Conservation (phyloP, 345 rosid species). For the Citrus mangshanensis region DNA sequence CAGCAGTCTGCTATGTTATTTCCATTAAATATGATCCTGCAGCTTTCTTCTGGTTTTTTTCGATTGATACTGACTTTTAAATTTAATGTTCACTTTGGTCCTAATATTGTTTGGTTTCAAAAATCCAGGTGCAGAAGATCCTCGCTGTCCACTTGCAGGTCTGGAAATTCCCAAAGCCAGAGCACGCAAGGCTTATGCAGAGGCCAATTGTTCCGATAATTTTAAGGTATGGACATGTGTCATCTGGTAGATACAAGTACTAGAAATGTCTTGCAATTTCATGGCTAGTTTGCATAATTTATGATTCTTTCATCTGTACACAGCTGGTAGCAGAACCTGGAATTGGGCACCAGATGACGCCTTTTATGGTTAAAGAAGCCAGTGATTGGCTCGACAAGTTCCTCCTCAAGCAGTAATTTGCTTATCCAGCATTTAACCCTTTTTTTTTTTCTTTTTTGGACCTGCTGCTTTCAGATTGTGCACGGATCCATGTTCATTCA, state of each 20-base stretch:
- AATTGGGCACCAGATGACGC: conserved; percentile 64
- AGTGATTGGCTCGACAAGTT: conserved; percentile 73
- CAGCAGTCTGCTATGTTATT: background rate
- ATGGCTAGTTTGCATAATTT: background rate
- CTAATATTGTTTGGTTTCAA: conserved; percentile 1
- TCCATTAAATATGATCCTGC: background rate
- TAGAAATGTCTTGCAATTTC: background rate
- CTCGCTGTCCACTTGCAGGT: conserved; percentile 75
- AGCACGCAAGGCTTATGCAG: conserved; percentile 43
- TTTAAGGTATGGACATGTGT: conserved; percentile 41
- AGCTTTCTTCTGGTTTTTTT: background rate
- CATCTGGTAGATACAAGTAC: background rate
- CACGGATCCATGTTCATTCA: too few species aligned
- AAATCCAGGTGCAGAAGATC: conserved; percentile 67
- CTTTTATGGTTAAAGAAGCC: conserved; percentile 70
- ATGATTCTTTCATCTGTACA: conserved; percentile 1
- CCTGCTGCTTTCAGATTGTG: background rate
- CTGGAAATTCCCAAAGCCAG: conserved; percentile 44
- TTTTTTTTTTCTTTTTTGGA: background rate
- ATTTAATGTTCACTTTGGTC: background rate
- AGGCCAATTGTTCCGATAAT: conserved; percentile 33
- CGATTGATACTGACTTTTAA: background rate
- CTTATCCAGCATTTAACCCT: background rate
- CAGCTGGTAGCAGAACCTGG: conserved; percentile 69
- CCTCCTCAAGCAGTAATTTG: conserved; percentile 39